Percentiles rank a stretch among this genome's conserved stretches.
phyloP scores from a whole-genome alignment of 768 basidiomycete genomes.

The Boletellus ananiceps region DNA sequence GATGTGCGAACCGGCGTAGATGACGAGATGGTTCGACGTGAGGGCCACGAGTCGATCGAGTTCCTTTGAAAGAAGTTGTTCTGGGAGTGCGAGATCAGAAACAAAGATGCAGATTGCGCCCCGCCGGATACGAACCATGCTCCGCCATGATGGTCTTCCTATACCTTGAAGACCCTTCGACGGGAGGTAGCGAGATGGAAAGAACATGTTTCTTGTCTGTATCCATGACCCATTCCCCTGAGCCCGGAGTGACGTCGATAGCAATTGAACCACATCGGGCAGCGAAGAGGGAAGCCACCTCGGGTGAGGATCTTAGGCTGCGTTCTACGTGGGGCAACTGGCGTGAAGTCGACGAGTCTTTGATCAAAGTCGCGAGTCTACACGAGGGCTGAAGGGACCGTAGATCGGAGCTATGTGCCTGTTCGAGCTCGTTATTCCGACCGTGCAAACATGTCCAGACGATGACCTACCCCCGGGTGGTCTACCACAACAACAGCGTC shows the following conservation, averaged over 20 bases:
- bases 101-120: background rate
- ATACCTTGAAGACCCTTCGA: conserved; percentile 38
- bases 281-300: conserved; percentile 43
- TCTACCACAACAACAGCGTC: conserved; percentile 66
- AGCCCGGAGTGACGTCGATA: conserved; percentile 40
- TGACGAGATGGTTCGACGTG: conserved; percentile 60
- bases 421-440: conserved; percentile 3
- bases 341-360: conserved; percentile 47
- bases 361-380: conserved; percentile 44
- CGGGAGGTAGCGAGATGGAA: conserved; percentile 48
- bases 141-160: conserved; percentile 47
- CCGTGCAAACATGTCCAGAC: background rate
- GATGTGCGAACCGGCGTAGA: conserved; percentile 55
- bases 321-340: conserved; percentile 58
- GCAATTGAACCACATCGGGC: conserved; percentile 50
- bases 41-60: conserved; percentile 45
- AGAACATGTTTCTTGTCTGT: conserved; percentile 51
- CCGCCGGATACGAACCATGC: conserved; percentile 44
- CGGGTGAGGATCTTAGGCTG: conserved; percentile 26
- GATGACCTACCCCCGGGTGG: conserved; percentile 62
- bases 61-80: conserved; percentile 42
- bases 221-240: conserved; percentile 34
- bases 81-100: conserved; percentile 26
- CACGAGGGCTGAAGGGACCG: conserved; percentile 53
- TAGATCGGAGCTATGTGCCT: conserved; percentile 79